These are phyloP conservation scores for Mucor lusitanicus DNA, from an alignment of 371 early-diverging fungal species.

Conservation along the genomic window DNA sequence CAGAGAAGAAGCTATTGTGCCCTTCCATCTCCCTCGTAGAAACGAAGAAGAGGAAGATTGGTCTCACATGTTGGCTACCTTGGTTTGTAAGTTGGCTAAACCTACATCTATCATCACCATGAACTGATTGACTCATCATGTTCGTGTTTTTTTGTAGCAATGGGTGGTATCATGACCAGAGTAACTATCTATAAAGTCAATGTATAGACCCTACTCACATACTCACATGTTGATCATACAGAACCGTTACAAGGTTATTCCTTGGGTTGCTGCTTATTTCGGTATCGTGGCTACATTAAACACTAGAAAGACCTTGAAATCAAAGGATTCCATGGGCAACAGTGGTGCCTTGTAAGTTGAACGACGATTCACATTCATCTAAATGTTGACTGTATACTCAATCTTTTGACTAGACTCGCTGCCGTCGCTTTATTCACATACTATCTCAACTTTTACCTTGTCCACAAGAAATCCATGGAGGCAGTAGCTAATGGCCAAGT, in stretches of 20 bases:
- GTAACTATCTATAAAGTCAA: conserved; percentile 17
- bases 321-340: conserved; percentile 31
- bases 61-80: conserved; percentile 37
- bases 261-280: conserved; percentile 50
- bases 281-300: conserved; percentile 42
- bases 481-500: conserved; percentile 20
- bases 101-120: background rate
- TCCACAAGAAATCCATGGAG: conserved; percentile 27
- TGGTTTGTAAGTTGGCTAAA: conserved; percentile 29
- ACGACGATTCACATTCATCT: too few species aligned
- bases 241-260: conserved; percentile 39
- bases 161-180: conserved; percentile 47
- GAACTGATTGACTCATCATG: background rate
- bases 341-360: conserved; percentile 47
- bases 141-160: conserved; percentile 25
- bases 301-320: conserved; percentile 36
- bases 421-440: conserved; percentile 41
- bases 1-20: conserved; percentile 40
- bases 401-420: conserved; percentile 28
- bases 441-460: conserved; percentile 44
- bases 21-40: conserved; percentile 42
- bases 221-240: conserved; percentile 8
- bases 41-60: conserved; percentile 33
- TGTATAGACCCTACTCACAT: background rate
- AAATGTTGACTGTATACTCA: background rate